Evolutionary conservation across 2,329 filamentous ascomycete species (phyloP).

Genomic region (Sphaerulina populicola): DNA sequence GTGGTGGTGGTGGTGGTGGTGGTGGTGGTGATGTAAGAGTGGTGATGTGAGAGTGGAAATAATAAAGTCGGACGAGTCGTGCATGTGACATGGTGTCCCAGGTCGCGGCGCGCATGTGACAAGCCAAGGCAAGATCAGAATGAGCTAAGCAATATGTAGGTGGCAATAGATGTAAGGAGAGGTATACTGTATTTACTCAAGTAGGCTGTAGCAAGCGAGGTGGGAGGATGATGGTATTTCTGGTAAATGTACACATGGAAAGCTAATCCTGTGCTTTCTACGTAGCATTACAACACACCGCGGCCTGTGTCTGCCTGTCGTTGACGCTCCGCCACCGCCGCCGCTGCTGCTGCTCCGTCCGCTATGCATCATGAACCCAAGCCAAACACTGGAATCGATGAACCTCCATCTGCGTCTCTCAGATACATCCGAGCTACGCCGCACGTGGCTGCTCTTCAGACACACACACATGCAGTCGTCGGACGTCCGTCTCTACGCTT

Average conservation of each 20-base stretch:
- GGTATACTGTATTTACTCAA: too few relatives aligned
- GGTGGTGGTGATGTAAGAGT: background rate
- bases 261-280: conserved; percentile 6
- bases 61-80: too few relatives aligned
- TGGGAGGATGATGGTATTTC: background rate
- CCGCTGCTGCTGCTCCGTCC: background rate
- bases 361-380: conserved; percentile 4
- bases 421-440: background rate
- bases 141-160: too few relatives aligned
- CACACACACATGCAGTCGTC: conserved; percentile 3
- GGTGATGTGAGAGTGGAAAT: background rate
- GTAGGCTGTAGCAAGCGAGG: background rate
- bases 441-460: conserved; percentile 8
- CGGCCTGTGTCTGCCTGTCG: background rate
- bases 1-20: too few relatives aligned
- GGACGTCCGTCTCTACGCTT: background rate
- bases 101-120: too few relatives aligned
- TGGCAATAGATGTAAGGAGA: too few relatives aligned
- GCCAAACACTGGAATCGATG: background rate
- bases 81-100: too few relatives aligned
- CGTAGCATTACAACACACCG: conserved; percentile 5
- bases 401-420: background rate
- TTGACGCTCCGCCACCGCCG: background rate
- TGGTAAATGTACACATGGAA: conserved; percentile 13
- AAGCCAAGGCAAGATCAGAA: too few relatives aligned